A percentile compares a stretch with the other conserved stretches of the same genome.
These are phyloP conservation scores for Leersia perrieri DNA, from an alignment of 176 grass and related monocot species.

Conservation along the genomic window DNA sequence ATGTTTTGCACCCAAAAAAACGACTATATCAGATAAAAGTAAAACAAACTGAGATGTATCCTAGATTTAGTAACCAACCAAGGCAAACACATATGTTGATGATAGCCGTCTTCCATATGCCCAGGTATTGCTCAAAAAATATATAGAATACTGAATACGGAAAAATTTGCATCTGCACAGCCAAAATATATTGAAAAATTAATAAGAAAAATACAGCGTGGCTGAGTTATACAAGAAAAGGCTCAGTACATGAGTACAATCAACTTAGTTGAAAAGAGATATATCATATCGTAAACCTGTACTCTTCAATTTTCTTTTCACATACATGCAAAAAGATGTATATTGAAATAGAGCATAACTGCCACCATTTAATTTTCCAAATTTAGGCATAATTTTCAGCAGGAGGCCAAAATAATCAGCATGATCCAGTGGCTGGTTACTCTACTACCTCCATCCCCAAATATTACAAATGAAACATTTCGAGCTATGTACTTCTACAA, in stretches of 20 bases:
- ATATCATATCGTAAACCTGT: not conserved
- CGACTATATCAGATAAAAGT: conserved; percentile 15
- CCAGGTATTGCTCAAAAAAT: conserved; percentile 98
- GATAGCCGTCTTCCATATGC: conserved; percentile 90
- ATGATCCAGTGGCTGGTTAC: not conserved
- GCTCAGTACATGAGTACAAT: conserved; percentile 21
- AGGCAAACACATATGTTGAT: conserved; percentile 84
- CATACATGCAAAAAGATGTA: not conserved
- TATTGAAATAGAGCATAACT: conserved; percentile 10
- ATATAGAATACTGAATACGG: conserved; percentile 99
- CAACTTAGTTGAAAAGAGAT: not conserved
- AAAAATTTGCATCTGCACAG: conserved; percentile 86
- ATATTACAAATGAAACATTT: too few relatives aligned
- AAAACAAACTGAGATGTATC: conserved; percentile 3
- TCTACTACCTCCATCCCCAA: too few relatives aligned
- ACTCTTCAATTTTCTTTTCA: not conserved
- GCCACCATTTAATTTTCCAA: not conserved
- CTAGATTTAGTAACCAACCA: conserved; percentile 48
- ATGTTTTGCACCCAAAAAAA: conserved; percentile 17
- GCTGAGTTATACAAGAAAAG: not conserved
- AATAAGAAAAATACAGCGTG: conserved; percentile 15
- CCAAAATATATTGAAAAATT: conserved; percentile 34
- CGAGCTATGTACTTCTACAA: too few relatives aligned
- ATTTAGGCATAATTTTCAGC: not conserved
- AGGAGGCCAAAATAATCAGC: not conserved